Evolutionary conservation across 768 basidiomycete genomes (phyloP).

Genomic region (Rhizopogon roseolus): DNA sequence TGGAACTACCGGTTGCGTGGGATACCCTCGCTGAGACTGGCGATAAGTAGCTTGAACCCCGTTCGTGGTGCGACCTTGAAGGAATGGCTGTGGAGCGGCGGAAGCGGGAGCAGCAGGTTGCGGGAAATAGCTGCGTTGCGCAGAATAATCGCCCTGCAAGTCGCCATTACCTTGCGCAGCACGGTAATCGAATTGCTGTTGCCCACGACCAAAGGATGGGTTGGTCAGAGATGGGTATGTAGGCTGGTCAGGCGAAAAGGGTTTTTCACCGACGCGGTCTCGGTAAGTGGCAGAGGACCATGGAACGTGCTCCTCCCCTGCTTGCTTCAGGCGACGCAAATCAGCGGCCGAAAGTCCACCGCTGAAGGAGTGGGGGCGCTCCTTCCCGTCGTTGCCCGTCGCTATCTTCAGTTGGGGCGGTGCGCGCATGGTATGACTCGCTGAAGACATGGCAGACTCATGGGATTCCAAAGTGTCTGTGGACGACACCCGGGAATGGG

Average conservation of each 20-base stretch:
- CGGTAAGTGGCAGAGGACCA: conserved; percentile 49
- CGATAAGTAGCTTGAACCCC: conserved; percentile 51
- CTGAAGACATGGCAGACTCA: conserved; percentile 45
- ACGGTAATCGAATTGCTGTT: conserved; percentile 50
- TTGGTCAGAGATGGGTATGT: conserved; percentile 67
- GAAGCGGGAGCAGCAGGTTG: conserved; percentile 35
- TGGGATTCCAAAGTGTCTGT: conserved; percentile 67
- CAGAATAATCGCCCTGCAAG: conserved; percentile 47
- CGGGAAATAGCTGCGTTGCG: conserved; percentile 50
- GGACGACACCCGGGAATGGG: conserved; percentile 82
- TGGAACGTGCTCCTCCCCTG: conserved; percentile 42
- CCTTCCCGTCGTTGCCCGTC: conserved; percentile 55
- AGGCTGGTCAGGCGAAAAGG: conserved; percentile 39
- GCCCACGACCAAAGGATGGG: conserved; percentile 44
- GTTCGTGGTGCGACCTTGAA: conserved; percentile 49
- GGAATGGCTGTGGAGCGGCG: conserved; percentile 40
- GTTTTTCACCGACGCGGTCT: conserved; percentile 39
- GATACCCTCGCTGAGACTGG: conserved; percentile 53
- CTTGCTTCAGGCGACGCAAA: conserved; percentile 70
- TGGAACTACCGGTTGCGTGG: conserved; percentile 51
- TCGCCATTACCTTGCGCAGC: conserved; percentile 28
- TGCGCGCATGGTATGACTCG: conserved; percentile 53
- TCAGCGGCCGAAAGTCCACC: conserved; percentile 73
- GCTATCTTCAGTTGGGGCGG: conserved; percentile 51
- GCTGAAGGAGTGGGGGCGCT: conserved; percentile 78